Conservation (phyloP, 139 green algal species). For the Chlamydomonas sphaeroides region DNA sequence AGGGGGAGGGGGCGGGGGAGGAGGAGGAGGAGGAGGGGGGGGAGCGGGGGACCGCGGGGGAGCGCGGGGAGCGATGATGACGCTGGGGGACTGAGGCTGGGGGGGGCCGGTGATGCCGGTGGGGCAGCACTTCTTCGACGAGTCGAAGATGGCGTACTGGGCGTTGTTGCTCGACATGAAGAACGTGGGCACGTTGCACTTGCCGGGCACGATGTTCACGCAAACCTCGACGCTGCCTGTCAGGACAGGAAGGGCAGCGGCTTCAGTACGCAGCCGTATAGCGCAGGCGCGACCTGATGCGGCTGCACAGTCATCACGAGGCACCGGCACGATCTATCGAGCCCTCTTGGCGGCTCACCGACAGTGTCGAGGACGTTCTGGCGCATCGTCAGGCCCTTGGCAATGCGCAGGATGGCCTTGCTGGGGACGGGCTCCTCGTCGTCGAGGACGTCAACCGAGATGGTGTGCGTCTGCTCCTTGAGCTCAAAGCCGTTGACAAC, state of each 20-base stretch:
- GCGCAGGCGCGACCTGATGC: no score
- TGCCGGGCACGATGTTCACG: neutral
- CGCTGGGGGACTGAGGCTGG: neutral
- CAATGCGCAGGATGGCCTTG: slow-evolving; percentile 9
- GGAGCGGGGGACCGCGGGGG: neutral
- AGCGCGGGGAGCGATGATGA: neutral
- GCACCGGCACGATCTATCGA: no score
- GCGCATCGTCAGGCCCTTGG: neutral
- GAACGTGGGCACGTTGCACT: neutral
- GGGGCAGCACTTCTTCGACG: slow-evolving; percentile 19
- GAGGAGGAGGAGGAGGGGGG: neutral
- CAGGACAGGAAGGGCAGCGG: no score
- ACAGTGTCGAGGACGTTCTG: no score
- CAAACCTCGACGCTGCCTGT: neutral
- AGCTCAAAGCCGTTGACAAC: no score
- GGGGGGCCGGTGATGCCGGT: neutral
- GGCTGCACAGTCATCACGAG: no score
- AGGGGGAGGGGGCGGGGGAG: neutral
- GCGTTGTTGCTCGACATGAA: neutral
- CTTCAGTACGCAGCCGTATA: no score
- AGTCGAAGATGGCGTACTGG: slow-evolving; percentile 35
- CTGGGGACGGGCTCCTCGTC: neutral
- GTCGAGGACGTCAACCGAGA: neutral
- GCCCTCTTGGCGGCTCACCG: no score
- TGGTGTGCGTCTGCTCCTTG: neutral